Percentiles rank a stretch among this genome's conserved stretches.
Evolutionary conservation across 176 grass and related monocot species (phyloP).

Genomic region (Eleusine indica): DNA sequence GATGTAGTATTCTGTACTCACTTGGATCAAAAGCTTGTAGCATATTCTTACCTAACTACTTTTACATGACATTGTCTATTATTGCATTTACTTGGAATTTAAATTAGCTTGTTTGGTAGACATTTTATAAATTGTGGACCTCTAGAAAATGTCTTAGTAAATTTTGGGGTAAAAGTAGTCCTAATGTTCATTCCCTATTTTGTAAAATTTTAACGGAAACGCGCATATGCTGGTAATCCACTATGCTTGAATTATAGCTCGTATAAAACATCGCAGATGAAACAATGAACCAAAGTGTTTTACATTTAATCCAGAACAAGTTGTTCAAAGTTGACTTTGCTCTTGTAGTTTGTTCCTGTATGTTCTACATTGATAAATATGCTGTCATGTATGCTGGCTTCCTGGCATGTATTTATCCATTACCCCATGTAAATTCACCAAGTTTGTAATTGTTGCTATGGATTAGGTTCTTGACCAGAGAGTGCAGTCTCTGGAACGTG

Average conservation of each 20-base stretch:
- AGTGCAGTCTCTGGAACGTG: conserved; percentile 86
- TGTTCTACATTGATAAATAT: not conserved
- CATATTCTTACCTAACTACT: not conserved
- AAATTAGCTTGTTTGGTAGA: not conserved
- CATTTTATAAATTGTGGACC: not conserved
- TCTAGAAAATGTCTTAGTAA: not conserved
- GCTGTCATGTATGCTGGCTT: not conserved
- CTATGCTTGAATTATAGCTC: not conserved
- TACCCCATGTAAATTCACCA: not conserved
- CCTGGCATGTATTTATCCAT: not conserved
- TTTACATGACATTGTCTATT: not conserved
- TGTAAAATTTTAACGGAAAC: not conserved
- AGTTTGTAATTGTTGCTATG: not conserved
- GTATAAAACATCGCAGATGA: not conserved
- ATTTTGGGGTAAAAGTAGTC: not conserved
- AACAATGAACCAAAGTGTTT: not conserved
- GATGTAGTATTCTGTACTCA: too few relatives aligned
- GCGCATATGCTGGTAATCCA: not conserved
- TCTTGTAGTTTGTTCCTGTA: not conserved
- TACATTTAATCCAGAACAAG: not conserved
- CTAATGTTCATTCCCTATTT: not conserved
- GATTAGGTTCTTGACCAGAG: conserved; percentile 80
- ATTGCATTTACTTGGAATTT: not conserved
- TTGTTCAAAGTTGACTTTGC: not conserved
- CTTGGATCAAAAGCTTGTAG: not conserved